Evolutionary conservation across 768 basidiomycete genomes (phyloP).

Genomic region (Austroboletus eburneus): DNA sequence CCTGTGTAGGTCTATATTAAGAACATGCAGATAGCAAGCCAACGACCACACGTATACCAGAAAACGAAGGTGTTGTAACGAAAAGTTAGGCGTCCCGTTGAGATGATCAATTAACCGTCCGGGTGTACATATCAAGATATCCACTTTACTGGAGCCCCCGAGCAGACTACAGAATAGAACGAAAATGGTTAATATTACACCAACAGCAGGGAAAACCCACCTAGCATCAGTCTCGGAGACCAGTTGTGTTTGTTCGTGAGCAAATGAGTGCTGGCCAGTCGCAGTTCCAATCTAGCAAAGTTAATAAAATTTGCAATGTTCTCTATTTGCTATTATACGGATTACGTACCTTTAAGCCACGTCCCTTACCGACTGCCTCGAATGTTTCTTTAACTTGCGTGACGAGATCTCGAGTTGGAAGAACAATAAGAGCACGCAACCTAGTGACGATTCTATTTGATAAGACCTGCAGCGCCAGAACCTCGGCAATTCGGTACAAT

Average conservation of each 20-base stretch:
- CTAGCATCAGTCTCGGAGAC: constrained; percentile 52
- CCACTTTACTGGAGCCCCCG: constrained; percentile 89
- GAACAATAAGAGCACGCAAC: constrained; percentile 80
- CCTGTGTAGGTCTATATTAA: constrained; percentile 46
- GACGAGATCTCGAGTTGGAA: constrained; percentile 94
- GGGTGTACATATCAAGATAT: constrained; percentile 93
- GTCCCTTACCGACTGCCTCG: constrained; percentile 78
- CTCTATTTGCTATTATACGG: neutral
- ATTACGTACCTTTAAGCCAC: constrained; percentile 75
- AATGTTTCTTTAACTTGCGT: constrained; percentile 90
- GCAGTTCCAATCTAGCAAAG: constrained; percentile 61
- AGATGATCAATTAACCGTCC: constrained; percentile 94
- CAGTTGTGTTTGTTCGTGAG: constrained; percentile 83
- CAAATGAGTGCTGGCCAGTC: constrained; percentile 92
- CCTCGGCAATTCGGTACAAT: neutral
- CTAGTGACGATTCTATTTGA: constrained; percentile 73
- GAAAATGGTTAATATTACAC: neutral
- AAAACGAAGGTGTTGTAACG: constrained; percentile 92
- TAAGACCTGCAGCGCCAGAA: constrained; percentile 47
- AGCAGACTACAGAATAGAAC: constrained; percentile 43
- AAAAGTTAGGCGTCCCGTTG: constrained; percentile 82
- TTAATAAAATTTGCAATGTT: constrained; percentile 1
- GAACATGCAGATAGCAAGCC: neutral
- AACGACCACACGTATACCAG: constrained; percentile 50
- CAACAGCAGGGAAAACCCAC: constrained; percentile 36